Base-by-base conservation (phyloP, 2,329 filamentous ascomycete genomes). In the Pseudogymnoascus sp. region DNA sequence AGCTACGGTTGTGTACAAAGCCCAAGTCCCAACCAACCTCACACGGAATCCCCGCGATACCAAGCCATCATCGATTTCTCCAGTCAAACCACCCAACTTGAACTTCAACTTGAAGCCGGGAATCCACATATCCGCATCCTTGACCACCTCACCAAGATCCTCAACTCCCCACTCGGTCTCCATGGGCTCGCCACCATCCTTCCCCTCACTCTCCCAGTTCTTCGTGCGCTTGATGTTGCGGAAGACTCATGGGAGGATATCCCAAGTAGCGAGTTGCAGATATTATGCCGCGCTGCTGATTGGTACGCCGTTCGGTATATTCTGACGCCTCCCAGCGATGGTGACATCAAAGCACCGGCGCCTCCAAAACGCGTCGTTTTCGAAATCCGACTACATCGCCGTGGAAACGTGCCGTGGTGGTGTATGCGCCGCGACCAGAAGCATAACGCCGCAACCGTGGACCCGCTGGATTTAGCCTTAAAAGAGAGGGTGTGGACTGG, bases 61-160 rank as follows among this genome's bases (percentile, higher is more conserved):
- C 78, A 76, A 64, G 84, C 86, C 2, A 78, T 78, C 2, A 75
- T 91, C 42, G 80, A 85, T 65, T 82, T 91, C 33, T 76, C 78
- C 19, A 75, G 78, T 16, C 73, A 79, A 3, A 72, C 77, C 25
- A 60, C 39, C 2, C 14, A 28, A 14, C 84, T 90, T 66, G 77
- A 77, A 14, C 76, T 94, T 28, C 75, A 77, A 25, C 77, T 93
- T 19, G 80, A 86, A 41, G 75, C 77, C 12, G 79, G 78, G 11
- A 91, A 89, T 68, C 89, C 89, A 2, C 89, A 92, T 69, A 76
- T 87, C 49, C 82, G 85, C 16, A 79, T 89, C 11, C 75, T 80
- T 19, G 83, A 86, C 66, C 76, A 83, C 49, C 77, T 91, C 64
- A 80, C 80, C 61, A 77, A 75, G 3, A 75, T 86, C 6, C 80